Evolutionary conservation across 371 early-diverging fungal genomes (phyloP), one percentile per base, ranked within the genome.

Genomic region (Dipsacomyces acuminosporus): DNA sequence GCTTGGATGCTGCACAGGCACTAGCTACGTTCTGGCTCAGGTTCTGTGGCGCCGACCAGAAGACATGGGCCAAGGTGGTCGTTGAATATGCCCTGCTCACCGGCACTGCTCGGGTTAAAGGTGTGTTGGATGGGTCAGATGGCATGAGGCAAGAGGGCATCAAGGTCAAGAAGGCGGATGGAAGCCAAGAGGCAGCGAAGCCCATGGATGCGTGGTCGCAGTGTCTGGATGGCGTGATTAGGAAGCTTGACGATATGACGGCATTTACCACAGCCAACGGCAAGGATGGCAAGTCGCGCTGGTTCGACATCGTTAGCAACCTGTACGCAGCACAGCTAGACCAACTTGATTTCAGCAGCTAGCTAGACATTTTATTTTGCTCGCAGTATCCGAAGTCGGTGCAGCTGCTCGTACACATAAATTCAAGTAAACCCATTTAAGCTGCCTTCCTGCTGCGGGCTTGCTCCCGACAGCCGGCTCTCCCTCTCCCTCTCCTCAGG

Each of bases 221-320:
- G 24, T 35, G 46, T 15, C 36, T 59, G 41, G 44, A 48, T n/a
- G 45, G 17, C 8, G 69, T 63, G n/a, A 9, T 67, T 0, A 40
- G 44, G 0, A 38, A 41, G 19, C 54, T 67, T 13, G 64, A 67
- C 25, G 19, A 17, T 18, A 44, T 57, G 46, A 63, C 69, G 13
- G 64, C 54, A 8, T 67, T 67, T 25, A 67, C 69, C 2, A 49
- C 53, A 11, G 69, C 63, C 23, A 67, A 64, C 64, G 69, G 69
- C 42, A 62, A 63, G 55, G 38, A 34, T 23, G 69, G 69, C 38
- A 67, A 67, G 55, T 67, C 69, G 23, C 54, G 69, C n/a, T 53
- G 45, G 55, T 63, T 50, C 25, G 69, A 67, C 11, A 58, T 67
- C 18, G 35, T 67, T 4, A 22, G 30, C 3, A 22, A 40, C 17